Percentiles rank a stretch among this genome's conserved stretches.
Evolutionary conservation across 129 eudicot genomes (phyloP).

Genomic region (Oenanthe sinensis): DNA sequence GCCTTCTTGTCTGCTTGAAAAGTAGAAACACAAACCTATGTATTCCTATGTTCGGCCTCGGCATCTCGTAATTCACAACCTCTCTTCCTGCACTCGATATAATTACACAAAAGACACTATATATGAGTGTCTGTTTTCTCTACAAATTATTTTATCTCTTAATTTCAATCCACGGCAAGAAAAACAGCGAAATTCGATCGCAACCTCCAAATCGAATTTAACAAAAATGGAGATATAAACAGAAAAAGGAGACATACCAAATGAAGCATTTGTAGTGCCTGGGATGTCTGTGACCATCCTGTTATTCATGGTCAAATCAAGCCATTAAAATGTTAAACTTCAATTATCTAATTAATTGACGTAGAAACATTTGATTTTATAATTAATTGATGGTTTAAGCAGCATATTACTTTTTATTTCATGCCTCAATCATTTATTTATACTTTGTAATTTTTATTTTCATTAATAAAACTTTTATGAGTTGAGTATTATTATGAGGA

Average conservation of each 20-base stretch:
- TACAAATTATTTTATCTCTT: too few species aligned
- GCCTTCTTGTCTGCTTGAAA: conserved; percentile 41
- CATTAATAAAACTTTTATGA: background rate
- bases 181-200: too few species aligned
- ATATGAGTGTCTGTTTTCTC: too few species aligned
- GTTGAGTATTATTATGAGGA: background rate
- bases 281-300: conserved; percentile 90
- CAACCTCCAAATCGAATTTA: too few species aligned
- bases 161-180: too few species aligned
- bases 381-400: background rate
- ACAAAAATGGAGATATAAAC: too few species aligned
- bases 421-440: background rate
- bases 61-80: conserved; percentile 45
- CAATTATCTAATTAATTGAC: background rate
- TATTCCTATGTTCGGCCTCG: conserved; percentile 53
- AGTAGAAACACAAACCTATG: conserved; percentile 57
- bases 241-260: conserved; percentile 37
- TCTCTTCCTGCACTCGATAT: conserved; percentile 41
- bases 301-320: conserved; percentile 19
- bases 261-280: conserved; percentile 81
- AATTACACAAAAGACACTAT: too few species aligned
- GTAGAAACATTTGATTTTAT: background rate
- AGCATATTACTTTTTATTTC: background rate
- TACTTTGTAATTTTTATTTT: too few species aligned
- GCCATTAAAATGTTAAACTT: background rate